A percentile compares a stretch with the other conserved stretches of the same genome.
Evolutionary conservation across 768 basidiomycete genomes (phyloP).

Genomic region (Galerina marginata): DNA sequence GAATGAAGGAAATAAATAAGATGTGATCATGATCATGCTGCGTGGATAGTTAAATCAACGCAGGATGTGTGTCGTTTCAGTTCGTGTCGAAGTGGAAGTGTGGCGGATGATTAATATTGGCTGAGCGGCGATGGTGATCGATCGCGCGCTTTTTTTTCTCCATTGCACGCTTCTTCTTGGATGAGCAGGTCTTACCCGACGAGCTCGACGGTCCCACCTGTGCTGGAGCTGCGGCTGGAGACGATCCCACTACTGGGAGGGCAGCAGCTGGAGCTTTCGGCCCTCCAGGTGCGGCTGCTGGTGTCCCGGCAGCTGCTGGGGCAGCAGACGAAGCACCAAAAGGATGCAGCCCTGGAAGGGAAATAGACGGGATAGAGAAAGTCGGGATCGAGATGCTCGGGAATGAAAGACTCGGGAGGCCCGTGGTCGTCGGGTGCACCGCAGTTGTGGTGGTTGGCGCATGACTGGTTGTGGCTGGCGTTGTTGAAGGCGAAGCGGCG

Average conservation of each 20-base stretch:
- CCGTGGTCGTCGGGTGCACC: background rate
- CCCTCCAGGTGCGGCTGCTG: slow-evolving; percentile 5
- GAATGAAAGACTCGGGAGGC: slow-evolving; percentile 14
- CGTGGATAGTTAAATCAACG: too few species aligned
- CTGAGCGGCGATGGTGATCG: slow-evolving; percentile 20
- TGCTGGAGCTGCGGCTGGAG: background rate
- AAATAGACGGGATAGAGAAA: slow-evolving; percentile 16
- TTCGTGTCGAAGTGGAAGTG: slow-evolving; percentile 13
- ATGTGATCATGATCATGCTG: background rate
- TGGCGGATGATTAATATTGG: slow-evolving; percentile 7
- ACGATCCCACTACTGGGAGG: background rate
- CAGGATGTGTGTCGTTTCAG: slow-evolving; percentile 9
- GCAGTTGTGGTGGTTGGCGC: slow-evolving; percentile 8
- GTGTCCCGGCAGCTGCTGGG: slow-evolving; percentile 7
- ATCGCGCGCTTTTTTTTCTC: background rate
- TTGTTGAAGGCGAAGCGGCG: background rate
- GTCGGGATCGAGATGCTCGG: slow-evolving; percentile 19
- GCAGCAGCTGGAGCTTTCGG: background rate
- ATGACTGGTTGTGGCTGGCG: background rate
- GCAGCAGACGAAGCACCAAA: background rate
- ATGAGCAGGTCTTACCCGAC: slow-evolving; percentile 8
- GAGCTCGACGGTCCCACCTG: background rate
- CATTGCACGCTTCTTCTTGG: slow-evolving; percentile 16
- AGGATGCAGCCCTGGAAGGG: slow-evolving; percentile 1
- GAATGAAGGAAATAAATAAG: background rate